Base-by-base conservation (phyloP, 2,329 filamentous ascomycete genomes). In the Xylariaceae sp. region DNA sequence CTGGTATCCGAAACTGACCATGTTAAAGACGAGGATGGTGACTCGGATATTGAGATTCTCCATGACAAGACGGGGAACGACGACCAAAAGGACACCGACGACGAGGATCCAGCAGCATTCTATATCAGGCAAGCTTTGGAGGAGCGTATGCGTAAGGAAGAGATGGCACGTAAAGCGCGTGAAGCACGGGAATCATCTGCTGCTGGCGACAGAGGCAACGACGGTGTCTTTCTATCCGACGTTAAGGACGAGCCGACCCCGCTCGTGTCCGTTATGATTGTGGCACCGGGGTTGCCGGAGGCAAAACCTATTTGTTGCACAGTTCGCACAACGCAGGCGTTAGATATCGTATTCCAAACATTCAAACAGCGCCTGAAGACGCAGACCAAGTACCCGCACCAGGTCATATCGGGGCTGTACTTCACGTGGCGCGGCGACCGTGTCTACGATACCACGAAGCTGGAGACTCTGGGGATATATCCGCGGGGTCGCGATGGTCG, bases 371-470 rank as follows among this genome's bases (percentile, higher is more conserved):
- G 71, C 38, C 82, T 89, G 55, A 72, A 78, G 32, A 60, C 66
- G 2, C 61, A 66, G 2, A 57, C 59, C 1, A 35, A 60, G 8
- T 46, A 45, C 27, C 43, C 41, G 7, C 44, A 43, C 36, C 29
- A 47, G 17, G 58, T 71, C 16, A 62, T 70, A 2, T 64, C 71
- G 4, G 65, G 69, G 1, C 66, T 94, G 13, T 83, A 92, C 52
- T 71, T 97, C 39, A 92, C 86, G 0, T 95, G 86, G 82, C 81
- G 81, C 47, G 74, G 77, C 17, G 77, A 76, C 41, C 76, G 78
- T 43, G 63, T 95, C 3, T 95, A 84, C 57, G 78, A 85, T 48
- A 74, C 76, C n/a, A 86, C 85, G 4, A 89, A 83, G 1, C 81
- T 86, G 42, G 70, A 71, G 37, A 80, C 74, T 33, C 65, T 94